phyloP scores from a whole-genome alignment of 1,284 basidiomycete genomes.

The Leccinum pallidistipes region DNA sequence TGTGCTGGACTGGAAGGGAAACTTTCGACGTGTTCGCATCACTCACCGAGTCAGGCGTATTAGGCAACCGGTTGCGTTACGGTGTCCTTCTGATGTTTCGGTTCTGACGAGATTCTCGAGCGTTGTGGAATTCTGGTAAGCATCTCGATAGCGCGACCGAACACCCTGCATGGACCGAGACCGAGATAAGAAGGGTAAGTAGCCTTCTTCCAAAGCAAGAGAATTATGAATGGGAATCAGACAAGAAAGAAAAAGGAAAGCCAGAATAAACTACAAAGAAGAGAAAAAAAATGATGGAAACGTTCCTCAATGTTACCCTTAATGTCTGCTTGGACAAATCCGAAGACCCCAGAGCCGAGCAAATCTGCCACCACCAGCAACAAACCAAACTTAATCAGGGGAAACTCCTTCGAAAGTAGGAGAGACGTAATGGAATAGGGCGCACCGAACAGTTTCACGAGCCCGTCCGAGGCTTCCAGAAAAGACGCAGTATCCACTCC shows the following conservation, averaged over 20 bases:
- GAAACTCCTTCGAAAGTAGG: conserved; percentile 1
- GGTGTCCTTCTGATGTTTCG: conserved; percentile 54
- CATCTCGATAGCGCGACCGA: conserved; percentile 62
- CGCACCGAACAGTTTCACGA: conserved; percentile 89
- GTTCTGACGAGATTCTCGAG: conserved; percentile 77
- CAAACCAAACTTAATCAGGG: conserved; percentile 13
- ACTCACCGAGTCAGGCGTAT: conserved; percentile 80
- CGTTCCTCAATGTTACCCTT: conserved; percentile 83
- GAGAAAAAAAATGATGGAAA: conserved; percentile 2
- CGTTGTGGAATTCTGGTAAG: conserved; percentile 61
- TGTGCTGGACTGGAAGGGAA: conserved; percentile 4
- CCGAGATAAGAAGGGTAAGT: conserved; percentile 10
- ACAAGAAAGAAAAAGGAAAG: not conserved
- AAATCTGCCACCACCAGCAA: conserved; percentile 56
- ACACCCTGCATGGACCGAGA: conserved; percentile 64
- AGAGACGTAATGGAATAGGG: conserved; percentile 22
- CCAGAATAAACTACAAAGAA: not conserved
- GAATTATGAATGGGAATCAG: conserved; percentile 20
- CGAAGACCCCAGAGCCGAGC: conserved; percentile 85
- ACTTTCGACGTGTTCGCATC: not conserved
- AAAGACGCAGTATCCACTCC: conserved; percentile 87
- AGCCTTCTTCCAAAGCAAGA: conserved; percentile 9
- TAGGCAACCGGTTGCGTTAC: conserved; percentile 61
- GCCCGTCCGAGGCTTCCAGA: conserved; percentile 87
- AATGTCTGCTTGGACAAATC: conserved; percentile 89